Percentiles rank a stretch among this genome's conserved stretches.
Conservation (phyloP, 2,329 filamentous ascomycete species). For the Alternaria sp. region DNA sequence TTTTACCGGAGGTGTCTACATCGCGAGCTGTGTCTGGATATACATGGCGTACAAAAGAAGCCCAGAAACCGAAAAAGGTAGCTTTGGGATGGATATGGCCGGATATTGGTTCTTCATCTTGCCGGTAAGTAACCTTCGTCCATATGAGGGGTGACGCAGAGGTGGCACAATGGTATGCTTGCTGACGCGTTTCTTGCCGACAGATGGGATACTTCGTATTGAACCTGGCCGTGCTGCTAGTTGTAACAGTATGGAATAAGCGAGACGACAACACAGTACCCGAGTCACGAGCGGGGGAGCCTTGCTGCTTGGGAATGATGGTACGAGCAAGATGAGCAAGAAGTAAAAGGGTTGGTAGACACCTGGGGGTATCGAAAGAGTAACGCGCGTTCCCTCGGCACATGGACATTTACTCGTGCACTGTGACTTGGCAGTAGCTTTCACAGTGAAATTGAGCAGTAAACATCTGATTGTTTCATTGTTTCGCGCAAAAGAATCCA, state of each 20-base stretch:
- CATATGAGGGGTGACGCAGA: too few species aligned
- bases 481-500: background rate
- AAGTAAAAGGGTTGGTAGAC: accelerated
- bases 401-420: background rate
- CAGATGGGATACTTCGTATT: background rate
- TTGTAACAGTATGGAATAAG: background rate
- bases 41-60: background rate
- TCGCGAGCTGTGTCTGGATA: background rate
- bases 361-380: background rate
- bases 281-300: background rate
- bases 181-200: background rate
- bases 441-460: background rate
- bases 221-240: background rate
- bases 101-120: background rate
- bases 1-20: background rate
- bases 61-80: background rate
- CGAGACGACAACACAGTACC: background rate
- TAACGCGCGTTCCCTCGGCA: background rate
- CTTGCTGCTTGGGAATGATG: background rate
- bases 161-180: background rate
- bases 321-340: background rate
- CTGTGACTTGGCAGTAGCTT: background rate
- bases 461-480: background rate
- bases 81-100: background rate
- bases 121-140: background rate